phyloP scores from a whole-genome alignment of 768 basidiomycete genomes.

The Macrolepiota dolichaula region DNA sequence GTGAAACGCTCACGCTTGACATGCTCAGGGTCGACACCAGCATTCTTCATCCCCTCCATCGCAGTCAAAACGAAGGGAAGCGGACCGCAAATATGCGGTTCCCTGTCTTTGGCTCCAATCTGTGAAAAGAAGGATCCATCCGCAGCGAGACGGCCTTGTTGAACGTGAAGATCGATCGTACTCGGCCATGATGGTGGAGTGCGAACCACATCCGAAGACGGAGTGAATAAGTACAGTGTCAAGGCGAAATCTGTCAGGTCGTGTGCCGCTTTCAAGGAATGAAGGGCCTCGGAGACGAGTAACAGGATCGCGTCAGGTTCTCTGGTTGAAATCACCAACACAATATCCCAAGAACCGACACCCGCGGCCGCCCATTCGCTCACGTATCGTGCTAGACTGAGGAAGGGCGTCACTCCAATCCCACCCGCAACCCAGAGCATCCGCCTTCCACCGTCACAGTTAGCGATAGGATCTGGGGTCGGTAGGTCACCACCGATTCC shows the following conservation, averaged over 20 bases:
- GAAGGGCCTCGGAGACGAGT: constrained; percentile 33
- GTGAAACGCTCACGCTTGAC: constrained; percentile 15
- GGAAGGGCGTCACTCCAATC: constrained; percentile 64
- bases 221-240: constrained; percentile 39
- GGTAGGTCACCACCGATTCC: constrained; percentile 45
- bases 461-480: constrained; percentile 12
- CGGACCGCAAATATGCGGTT: constrained; percentile 50
- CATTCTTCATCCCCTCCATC: constrained; percentile 12
- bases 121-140: constrained; percentile 15
- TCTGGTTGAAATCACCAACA: constrained; percentile 45
- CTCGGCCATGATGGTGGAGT: constrained; percentile 1
- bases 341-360: constrained; percentile 32
- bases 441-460: constrained; percentile 16
- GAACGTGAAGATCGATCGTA: constrained; percentile 11
- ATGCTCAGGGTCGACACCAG: constrained; percentile 11
- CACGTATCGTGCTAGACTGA: constrained; percentile 41
- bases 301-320: constrained; percentile 51
- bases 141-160: constrained; percentile 20
- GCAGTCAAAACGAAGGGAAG: constrained; percentile 11
- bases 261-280: neutral
- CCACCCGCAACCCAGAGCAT: constrained; percentile 62
- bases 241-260: constrained; percentile 20
- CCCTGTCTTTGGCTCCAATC: constrained; percentile 19
- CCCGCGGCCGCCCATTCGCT: neutral
- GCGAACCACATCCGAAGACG: neutral